Percentiles rank a stretch among this genome's conserved stretches.
Evolutionary conservation across 345 rosid genomes (phyloP).

Genomic region (Populus pruinosa): DNA sequence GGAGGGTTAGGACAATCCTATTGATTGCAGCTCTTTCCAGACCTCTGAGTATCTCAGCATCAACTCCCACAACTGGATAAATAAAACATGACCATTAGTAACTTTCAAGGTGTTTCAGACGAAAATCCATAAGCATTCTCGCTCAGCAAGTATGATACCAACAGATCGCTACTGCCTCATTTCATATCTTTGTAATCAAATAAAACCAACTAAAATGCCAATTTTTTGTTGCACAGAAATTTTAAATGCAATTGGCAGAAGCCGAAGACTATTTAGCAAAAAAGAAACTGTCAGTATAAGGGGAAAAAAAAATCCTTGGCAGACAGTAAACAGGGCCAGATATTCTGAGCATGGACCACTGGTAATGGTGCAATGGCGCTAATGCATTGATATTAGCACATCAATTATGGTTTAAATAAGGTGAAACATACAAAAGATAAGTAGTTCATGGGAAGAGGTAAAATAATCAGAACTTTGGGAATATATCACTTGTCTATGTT

Average conservation of each 20-base stretch:
- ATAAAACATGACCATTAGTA: not conserved
- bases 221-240: not conserved
- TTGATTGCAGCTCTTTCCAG: no score
- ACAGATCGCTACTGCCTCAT: not conserved
- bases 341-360: not conserved
- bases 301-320: not conserved
- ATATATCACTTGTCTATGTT: not conserved
- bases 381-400: not conserved
- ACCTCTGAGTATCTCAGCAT: not conserved
- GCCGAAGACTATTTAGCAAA: not conserved
- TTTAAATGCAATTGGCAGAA: not conserved
- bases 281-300: not conserved
- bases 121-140: not conserved
- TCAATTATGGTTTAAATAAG: not conserved
- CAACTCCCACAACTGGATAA: not conserved
- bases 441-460: not conserved
- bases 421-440: not conserved
- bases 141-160: not conserved
- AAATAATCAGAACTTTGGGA: not conserved
- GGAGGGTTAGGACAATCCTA: no score
- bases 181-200: not conserved
- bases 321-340: not conserved
- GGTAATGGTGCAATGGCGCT: not conserved
- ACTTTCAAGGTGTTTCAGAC: not conserved
- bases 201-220: not conserved